Evolutionary conservation across 805 yeast species (phyloP).

Genomic region (Saturnispora bothae): DNA sequence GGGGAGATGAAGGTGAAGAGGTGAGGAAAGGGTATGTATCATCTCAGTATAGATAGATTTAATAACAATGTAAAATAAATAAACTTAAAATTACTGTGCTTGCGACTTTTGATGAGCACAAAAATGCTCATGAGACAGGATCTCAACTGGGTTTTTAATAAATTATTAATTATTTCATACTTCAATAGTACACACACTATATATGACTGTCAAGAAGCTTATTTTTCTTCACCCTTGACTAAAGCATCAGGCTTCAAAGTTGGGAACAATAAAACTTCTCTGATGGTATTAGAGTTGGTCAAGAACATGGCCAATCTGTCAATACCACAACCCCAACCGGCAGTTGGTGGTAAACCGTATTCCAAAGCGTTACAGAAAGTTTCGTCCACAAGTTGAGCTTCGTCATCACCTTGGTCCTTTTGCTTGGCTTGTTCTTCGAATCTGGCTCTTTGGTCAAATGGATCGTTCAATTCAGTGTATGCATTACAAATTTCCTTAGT

Average conservation of each 20-base stretch:
- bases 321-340: slow-evolving; percentile 99
- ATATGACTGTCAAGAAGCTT: no score
- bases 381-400: slow-evolving; percentile 94
- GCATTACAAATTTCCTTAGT: slow-evolving; percentile 98
- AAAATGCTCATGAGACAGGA: no score
- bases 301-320: slow-evolving; percentile 97
- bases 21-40: no score
- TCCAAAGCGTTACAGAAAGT: slow-evolving; percentile 95
- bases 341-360: slow-evolving; percentile 98
- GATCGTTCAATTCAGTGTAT: slow-evolving; percentile 97
- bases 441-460: slow-evolving; percentile 94
- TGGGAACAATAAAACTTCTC: slow-evolving; percentile 97
- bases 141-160: no score
- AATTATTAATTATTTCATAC: no score
- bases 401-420: slow-evolving; percentile 98
- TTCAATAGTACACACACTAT: no score
- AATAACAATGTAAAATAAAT: no score
- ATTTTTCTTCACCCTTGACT: slow-evolving; percentile 28
- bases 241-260: slow-evolving; percentile 88
- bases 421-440: slow-evolving; percentile 99
- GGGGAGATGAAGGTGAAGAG: slow-evolving; percentile 38
- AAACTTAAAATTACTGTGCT: no score
- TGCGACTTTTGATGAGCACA: no score
- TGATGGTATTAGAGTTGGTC: slow-evolving; percentile 90
- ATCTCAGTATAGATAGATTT: no score